Base-by-base conservation (phyloP, 768 basidiomycete genomes). In the Hortiboletus campestris region DNA sequence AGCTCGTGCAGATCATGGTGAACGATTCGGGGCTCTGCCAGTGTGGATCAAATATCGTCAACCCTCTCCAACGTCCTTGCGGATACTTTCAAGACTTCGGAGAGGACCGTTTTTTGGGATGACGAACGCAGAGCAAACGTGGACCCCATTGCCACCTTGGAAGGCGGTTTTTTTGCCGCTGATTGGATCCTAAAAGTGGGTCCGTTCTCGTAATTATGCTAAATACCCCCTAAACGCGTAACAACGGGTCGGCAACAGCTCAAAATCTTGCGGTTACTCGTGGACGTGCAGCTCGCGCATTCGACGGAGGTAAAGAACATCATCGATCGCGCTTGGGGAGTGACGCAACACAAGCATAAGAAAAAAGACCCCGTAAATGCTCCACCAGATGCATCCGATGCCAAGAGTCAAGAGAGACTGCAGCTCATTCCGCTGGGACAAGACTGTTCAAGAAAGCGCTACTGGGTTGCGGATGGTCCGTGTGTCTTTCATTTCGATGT, bases 381-480 rank as follows among this genome's bases (percentile, higher is more conserved):
- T 2, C 81, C 83, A 46, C 81, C 83, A 36, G 79, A 81, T 41
- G 71, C 84, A 53, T 74, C 76, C 46, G 85, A 88, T 70, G 80
- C 85, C n/a, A 76, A 77, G 57, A 88, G 84, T 64, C 84, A 81
- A 66, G 84, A 85, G 62, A 79, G 73, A 41, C 74, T 94, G 47
- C 81, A 84, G 56, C 74, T 89, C 45, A 60, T 80, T 52, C 91
- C 92, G 17, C 67, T 93, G 25, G 92, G 92, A 42, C 89, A 91
- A 66, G 92, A 94, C 68, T 71, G 68, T 49, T 78, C 80, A 49
- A 83, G 88, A 61, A 89, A 83, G 71, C 88, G 92, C 49, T 94
- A 85, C 73, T 94, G 92, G 92, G 73, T 88, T 61, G 82, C 82
- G 69, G 92, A 94, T 84, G 89, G 91, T 94, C 78, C 80, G 91